Conservation (phyloP, 345 rosid species). For the Bretschneidera sinensis region DNA sequence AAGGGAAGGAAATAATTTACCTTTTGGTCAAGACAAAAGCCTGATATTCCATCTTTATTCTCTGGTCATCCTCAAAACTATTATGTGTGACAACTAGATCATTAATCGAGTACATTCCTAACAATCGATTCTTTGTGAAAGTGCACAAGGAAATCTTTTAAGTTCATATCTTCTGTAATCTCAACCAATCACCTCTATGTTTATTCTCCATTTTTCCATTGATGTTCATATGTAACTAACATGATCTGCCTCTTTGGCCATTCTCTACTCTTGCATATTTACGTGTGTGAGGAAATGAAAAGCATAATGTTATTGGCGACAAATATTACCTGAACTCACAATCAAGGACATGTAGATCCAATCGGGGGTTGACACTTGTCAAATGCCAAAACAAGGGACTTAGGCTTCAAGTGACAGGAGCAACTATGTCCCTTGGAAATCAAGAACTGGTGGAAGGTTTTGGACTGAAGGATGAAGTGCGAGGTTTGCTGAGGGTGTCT, state of each 20-base stretch:
- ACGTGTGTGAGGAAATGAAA: not conserved
- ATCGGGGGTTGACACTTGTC: too few relatives aligned
- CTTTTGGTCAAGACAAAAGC: conserved; percentile 1
- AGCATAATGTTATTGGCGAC: too few relatives aligned
- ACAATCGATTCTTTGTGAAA: not conserved
- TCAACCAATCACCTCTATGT: not conserved
- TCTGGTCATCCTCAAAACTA: not conserved
- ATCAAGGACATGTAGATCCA: too few relatives aligned
- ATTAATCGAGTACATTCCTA: not conserved
- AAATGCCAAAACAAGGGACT: too few relatives aligned
- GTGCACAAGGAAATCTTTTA: not conserved
- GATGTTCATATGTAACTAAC: not conserved
- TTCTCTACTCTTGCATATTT: not conserved
- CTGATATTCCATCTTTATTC: conserved; percentile 1
- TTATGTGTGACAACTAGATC: not conserved
- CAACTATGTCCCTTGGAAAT: too few relatives aligned
- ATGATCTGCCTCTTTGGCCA: not conserved
- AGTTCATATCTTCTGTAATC: not conserved
- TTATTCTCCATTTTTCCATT: not conserved
- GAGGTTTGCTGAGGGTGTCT: too few relatives aligned
- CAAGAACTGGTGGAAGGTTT: too few relatives aligned
- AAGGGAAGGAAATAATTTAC: not conserved
- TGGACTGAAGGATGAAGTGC: too few relatives aligned
- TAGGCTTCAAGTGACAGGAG: too few relatives aligned
- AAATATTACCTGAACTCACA: too few relatives aligned